Base-by-base conservation (phyloP, 2,329 filamentous ascomycete species). In the Sclerotinia nivalis region DNA sequence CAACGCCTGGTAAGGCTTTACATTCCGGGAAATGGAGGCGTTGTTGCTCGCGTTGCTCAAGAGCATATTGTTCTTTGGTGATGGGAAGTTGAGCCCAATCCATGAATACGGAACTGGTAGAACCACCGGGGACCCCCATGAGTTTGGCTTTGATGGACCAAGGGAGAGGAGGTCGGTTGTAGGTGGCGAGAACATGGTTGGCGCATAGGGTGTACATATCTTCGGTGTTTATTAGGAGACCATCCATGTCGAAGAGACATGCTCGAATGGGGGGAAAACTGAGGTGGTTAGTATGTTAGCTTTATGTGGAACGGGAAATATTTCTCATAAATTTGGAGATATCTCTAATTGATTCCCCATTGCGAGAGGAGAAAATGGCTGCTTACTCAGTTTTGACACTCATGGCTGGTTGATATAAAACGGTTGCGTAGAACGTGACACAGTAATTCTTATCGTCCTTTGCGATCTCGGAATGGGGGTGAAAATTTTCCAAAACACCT, bases 231-330 rank as follows among this genome's bases (percentile, higher is more conserved):
- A 99, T 91, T n/a, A 99, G 88, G 45, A 99, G 90, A 71, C 96
- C 96, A 81, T 99, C 96, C 94, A 98, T 97, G 84, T 99, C 96
- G 80, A 99, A 98, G 74, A 99, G 89, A 81, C 94, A 97, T 75
- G 95, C 96, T 75, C 93, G 88, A 71, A 98, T 86, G 59, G 91
- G 89, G 25, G 92, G 91, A 80, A 93, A 89, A 78, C 91, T 93
- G 31, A 47, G 20, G n/a, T 12, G 37, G 8, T 62, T 37, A 37
- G 60, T 20, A 37, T 5, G 20, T 62, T 34, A 8, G 28, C 9
- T 34, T 50, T 12, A 12, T 20, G 6, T 25, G 20, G 22, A 7
- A 7, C 9, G 43, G 31, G 28, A 25, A 20, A n/a, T 37, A 15
- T 1, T 37, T 15, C 1, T 31, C 7, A 37, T 37, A 9, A 4